phyloP scores from a whole-genome alignment of 805 yeast genomes.

The Metschnikowia arizonensis region DNA sequence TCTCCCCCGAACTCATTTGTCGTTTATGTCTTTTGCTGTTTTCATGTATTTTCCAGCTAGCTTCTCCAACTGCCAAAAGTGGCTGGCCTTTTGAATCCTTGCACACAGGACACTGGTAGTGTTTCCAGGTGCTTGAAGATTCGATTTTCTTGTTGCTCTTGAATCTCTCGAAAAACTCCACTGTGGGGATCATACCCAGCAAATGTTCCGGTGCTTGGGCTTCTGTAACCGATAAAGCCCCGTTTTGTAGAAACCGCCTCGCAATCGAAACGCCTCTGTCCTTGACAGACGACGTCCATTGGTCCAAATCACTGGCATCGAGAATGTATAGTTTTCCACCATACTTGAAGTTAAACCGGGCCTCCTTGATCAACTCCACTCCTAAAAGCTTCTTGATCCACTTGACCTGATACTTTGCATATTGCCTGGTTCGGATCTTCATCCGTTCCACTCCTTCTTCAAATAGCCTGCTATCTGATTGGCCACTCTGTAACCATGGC shows the following conservation, averaged over 20 bases:
- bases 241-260: conserved; percentile 27
- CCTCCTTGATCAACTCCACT: conserved; percentile 52
- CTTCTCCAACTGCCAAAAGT: conserved; percentile 67
- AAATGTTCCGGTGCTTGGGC: conserved; percentile 29
- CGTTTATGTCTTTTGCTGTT: conserved; percentile 64
- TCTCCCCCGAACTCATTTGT: conserved; percentile 43
- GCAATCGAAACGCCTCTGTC: conserved; percentile 53
- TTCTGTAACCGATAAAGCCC: conserved; percentile 24
- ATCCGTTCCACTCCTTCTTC: conserved; percentile 59
- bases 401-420: conserved; percentile 83
- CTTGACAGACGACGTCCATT: conserved; percentile 59
- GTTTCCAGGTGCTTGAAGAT: conserved; percentile 53
- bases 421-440: conserved; percentile 81
- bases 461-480: conserved; percentile 22
- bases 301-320: conserved; percentile 67
- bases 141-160: conserved; percentile 39
- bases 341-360: conserved; percentile 41
- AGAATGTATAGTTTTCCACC: conserved; percentile 66
- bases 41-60: conserved; percentile 65
- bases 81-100: conserved; percentile 49
- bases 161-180: conserved; percentile 17
- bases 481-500: conserved; percentile 51
- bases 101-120: conserved; percentile 65
- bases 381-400: conserved; percentile 79
- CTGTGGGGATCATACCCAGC: conserved; percentile 24